Conservation (phyloP, 2,329 filamentous ascomycete genomes). For the Cladosporium sphaerospermum region DNA sequence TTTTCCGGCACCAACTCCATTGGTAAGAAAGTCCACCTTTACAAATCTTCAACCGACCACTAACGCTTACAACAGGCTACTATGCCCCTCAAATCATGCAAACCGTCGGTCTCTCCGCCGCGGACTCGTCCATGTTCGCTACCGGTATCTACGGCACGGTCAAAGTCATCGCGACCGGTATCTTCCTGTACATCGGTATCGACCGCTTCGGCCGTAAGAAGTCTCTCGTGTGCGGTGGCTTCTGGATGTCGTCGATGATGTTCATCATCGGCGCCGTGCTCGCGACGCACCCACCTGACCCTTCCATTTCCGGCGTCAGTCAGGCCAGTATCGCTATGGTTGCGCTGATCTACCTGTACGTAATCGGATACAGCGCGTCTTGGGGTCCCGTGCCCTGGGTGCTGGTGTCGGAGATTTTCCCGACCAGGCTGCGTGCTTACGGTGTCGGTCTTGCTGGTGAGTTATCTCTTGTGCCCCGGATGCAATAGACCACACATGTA, state of each 20-base stretch:
- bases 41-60: not conserved
- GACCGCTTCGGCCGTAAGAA: constrained; percentile 11
- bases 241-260: constrained; percentile 9
- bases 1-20: constrained; percentile 13
- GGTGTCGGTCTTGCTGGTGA: constrained; percentile 48
- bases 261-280: constrained; percentile 15
- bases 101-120: constrained; percentile 5
- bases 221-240: constrained; percentile 6
- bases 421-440: constrained; percentile 32
- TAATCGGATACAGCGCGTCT: constrained; percentile 38
- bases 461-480: not conserved
- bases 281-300: constrained; percentile 47
- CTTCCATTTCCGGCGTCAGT: constrained; percentile 47
- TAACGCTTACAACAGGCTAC: constrained; percentile 11
- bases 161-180: constrained; percentile 10
- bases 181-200: constrained; percentile 7
- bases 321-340: constrained; percentile 6
- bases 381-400: constrained; percentile 39
- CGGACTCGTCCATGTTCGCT: constrained; percentile 7
- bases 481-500: not conserved
- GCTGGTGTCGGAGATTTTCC: constrained; percentile 44
- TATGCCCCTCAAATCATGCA: constrained; percentile 8
- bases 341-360: constrained; percentile 9
- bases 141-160: constrained; percentile 15
- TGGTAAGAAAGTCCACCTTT: constrained; percentile 22